Evolutionary conservation across 2,329 filamentous ascomycete genomes (phyloP).

Genomic region (Lachnellula subtilissima): DNA sequence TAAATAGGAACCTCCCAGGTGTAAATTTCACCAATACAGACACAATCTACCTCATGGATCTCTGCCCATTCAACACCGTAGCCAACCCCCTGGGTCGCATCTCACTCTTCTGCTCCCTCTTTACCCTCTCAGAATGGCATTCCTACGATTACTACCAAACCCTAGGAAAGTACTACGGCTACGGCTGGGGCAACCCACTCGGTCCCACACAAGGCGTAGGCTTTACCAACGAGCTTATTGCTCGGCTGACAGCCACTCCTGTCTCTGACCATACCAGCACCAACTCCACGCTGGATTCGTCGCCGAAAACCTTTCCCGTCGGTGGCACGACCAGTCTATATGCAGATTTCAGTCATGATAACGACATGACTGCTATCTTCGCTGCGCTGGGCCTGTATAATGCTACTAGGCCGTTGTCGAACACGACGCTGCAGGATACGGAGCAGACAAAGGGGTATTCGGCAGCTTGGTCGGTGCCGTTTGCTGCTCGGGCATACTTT

Average conservation of each 20-base stretch:
- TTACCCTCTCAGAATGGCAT: slow-evolving; percentile 68
- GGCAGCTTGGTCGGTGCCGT: slow-evolving; percentile 75
- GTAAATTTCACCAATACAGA: slow-evolving; percentile 59
- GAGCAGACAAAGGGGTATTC: slow-evolving; percentile 62
- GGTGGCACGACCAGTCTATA: slow-evolving; percentile 56
- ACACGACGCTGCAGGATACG: slow-evolving; percentile 45
- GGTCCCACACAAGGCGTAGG: slow-evolving; percentile 83
- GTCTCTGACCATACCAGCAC: slow-evolving; percentile 71
- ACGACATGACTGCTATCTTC: slow-evolving; percentile 74
- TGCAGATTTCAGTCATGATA: slow-evolving; percentile 90
- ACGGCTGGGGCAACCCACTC: slow-evolving; percentile 69
- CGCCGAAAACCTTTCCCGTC: slow-evolving; percentile 68
- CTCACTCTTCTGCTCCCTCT: slow-evolving; percentile 72
- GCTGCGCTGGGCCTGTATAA: slow-evolving; percentile 77
- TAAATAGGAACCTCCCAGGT: slow-evolving; percentile 65
- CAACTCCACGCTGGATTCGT: slow-evolving; percentile 70
- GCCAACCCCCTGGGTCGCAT: slow-evolving; percentile 50
- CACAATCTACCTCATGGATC: slow-evolving; percentile 73
- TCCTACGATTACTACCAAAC: slow-evolving; percentile 77
- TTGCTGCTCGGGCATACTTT: slow-evolving; percentile 75
- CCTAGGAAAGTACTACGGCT: slow-evolving; percentile 81
- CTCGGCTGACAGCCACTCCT: slow-evolving; percentile 64
- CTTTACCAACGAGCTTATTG: slow-evolving; percentile 81
- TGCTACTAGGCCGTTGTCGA: slow-evolving; percentile 49
- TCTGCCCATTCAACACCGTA: slow-evolving; percentile 84